A percentile compares a stretch with the other conserved stretches of the same genome.
Conservation (phyloP, 1,139 yeast genomes). For the Arxiozyma telluris region DNA sequence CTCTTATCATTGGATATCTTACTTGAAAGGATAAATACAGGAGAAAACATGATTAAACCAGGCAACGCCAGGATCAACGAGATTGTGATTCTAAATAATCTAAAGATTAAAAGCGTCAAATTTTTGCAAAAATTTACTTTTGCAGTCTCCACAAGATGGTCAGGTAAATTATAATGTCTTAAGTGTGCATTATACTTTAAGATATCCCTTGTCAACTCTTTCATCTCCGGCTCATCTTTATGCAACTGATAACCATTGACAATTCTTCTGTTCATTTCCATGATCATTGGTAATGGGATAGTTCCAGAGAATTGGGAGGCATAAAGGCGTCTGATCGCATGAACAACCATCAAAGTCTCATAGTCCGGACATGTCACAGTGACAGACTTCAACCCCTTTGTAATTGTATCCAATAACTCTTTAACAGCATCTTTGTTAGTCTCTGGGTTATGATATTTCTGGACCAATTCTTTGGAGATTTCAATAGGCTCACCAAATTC, state of each 20-base stretch:
- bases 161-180: constrained; percentile 51
- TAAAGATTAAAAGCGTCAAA: constrained; percentile 31
- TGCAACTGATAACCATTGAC: constrained; percentile 55
- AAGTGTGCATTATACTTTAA: constrained; percentile 46
- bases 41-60: constrained; percentile 57
- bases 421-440: constrained; percentile 42
- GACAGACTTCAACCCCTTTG: constrained; percentile 55
- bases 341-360: constrained; percentile 65
- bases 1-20: constrained; percentile 50
- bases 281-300: constrained; percentile 56
- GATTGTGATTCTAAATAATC: constrained; percentile 25
- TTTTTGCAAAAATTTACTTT: constrained; percentile 22
- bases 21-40: constrained; percentile 53
- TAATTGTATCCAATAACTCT: constrained; percentile 44
- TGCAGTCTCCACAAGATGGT: constrained; percentile 52
- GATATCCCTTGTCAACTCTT: constrained; percentile 44
- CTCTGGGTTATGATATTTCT: constrained; percentile 43
- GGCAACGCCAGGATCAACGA: constrained; percentile 47
- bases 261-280: constrained; percentile 63
- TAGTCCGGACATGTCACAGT: constrained; percentile 68
- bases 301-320: constrained; percentile 36
- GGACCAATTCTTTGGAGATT: constrained; percentile 43
- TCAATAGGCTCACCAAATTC: constrained; percentile 67
- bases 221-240: constrained; percentile 49
- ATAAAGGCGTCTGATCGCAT: constrained; percentile 66